Conservation (phyloP, 768 basidiomycete genomes). For the Russula virescens region DNA sequence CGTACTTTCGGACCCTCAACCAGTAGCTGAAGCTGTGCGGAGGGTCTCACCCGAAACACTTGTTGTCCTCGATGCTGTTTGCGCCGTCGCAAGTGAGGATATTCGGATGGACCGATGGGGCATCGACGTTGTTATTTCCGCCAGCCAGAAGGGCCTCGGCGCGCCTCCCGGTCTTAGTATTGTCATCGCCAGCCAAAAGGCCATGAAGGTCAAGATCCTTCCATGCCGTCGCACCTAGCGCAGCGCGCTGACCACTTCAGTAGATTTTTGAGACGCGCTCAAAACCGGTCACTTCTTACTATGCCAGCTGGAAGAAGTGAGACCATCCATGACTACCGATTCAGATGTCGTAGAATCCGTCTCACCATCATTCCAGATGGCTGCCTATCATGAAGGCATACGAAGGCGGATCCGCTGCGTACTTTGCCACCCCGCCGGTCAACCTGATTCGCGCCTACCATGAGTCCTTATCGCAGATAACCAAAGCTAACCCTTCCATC, state of each 20-base stretch:
- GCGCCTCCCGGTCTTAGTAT: conserved; percentile 91
- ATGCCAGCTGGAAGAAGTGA: conserved; percentile 84
- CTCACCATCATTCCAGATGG: conserved; percentile 47
- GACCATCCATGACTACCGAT: conserved; percentile 21
- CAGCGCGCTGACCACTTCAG: not conserved
- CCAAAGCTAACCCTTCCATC: conserved; percentile 54
- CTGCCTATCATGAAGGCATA: conserved; percentile 93
- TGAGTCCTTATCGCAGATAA: conserved; percentile 72
- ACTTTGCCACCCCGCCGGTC: conserved; percentile 94
- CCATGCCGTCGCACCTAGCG: not conserved
- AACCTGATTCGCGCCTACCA: conserved; percentile 92
- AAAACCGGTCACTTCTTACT: conserved; percentile 69
- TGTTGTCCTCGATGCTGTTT: conserved; percentile 89
- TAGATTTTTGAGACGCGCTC: conserved; percentile 58
- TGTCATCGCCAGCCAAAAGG: conserved; percentile 71
- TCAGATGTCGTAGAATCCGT: not conserved
- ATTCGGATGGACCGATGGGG: conserved; percentile 93
- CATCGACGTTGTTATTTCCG: conserved; percentile 81
- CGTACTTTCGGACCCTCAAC: conserved; percentile 80
- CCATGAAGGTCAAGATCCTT: conserved; percentile 50
- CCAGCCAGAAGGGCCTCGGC: conserved; percentile 89
- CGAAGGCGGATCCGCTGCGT: conserved; percentile 71
- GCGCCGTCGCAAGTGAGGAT: conserved; percentile 93
- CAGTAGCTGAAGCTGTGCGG: conserved; percentile 65
- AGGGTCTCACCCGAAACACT: conserved; percentile 81